phyloP scores from a whole-genome alignment of 805 yeast genomes.

The Teunomyces cretensis region DNA sequence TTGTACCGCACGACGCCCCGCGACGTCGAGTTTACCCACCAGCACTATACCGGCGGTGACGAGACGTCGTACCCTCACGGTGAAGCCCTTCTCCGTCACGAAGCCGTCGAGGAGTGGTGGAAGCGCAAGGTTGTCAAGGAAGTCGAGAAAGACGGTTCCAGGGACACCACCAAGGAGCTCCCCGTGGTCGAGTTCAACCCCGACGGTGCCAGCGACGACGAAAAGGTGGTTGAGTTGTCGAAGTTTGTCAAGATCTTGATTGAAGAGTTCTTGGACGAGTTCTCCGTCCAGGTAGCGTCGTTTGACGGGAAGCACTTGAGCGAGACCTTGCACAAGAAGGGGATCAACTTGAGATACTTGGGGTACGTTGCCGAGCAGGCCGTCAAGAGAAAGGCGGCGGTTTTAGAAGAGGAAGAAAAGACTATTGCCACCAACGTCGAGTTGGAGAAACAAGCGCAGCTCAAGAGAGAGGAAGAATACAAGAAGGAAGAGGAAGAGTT shows the following conservation, averaged over 20 bases:
- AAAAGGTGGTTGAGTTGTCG: constrained; percentile 68
- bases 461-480: constrained; percentile 13
- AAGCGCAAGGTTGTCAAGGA: constrained; percentile 58
- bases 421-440: constrained; percentile 25
- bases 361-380: constrained; percentile 55
- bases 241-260: constrained; percentile 61
- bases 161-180: constrained; percentile 28
- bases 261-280: constrained; percentile 58
- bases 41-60: constrained; percentile 40
- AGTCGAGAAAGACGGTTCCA: constrained; percentile 38
- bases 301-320: constrained; percentile 79
- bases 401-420: constrained; percentile 15
- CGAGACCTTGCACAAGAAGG: constrained; percentile 66
- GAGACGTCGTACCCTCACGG: constrained; percentile 74
- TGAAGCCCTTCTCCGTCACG: constrained; percentile 76
- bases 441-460: constrained; percentile 23
- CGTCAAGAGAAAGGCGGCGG: constrained; percentile 16
- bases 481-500: constrained; percentile 25
- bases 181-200: constrained; percentile 72
- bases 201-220: constrained; percentile 66
- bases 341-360: constrained; percentile 87
- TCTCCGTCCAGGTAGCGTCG: constrained; percentile 62
- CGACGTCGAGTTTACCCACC: constrained; percentile 74
- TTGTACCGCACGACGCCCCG: constrained; percentile 80
- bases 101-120: constrained; percentile 93